Percentiles rank a stretch among this genome's conserved stretches.
These are phyloP conservation scores for Clathrus columnatus DNA, from an alignment of 768 basidiomycete species.

Conservation along the genomic window DNA sequence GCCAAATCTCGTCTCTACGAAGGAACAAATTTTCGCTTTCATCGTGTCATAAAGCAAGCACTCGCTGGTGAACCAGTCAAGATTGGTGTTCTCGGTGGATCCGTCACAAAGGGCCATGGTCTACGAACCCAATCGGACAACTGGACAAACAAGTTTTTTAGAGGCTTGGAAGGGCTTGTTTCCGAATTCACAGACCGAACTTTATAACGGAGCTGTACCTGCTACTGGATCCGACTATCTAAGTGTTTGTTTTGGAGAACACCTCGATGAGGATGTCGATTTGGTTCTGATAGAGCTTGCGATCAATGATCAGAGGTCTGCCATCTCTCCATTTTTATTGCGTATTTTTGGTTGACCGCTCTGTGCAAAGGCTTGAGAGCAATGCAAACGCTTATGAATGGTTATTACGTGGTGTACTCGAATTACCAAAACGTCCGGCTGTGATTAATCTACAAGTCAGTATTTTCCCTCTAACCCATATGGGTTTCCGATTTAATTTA, in stretches of 20 bases:
- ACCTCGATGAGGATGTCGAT: slow-evolving; percentile 22
- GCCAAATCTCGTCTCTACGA: slow-evolving; percentile 22
- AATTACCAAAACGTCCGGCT: slow-evolving; percentile 21
- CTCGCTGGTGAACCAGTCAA: slow-evolving; percentile 28
- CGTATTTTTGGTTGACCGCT: neutral
- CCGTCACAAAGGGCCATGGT: slow-evolving; percentile 7
- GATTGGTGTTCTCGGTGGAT: slow-evolving; percentile 29
- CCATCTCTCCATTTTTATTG: slow-evolving; percentile 13
- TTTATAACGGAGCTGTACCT: slow-evolving; percentile 6
- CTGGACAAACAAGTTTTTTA: neutral
- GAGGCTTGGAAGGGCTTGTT: slow-evolving; percentile 1
- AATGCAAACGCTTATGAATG: slow-evolving; percentile 25
- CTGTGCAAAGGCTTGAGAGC: neutral
- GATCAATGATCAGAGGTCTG: slow-evolving; percentile 21
- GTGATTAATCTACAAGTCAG: slow-evolving; percentile 20
- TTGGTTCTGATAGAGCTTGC: slow-evolving; percentile 25
- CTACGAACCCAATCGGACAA: neutral
- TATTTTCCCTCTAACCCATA: neutral
- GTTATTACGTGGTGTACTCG: slow-evolving; percentile 22
- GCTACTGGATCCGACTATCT: slow-evolving; percentile 25
- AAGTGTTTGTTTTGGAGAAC: slow-evolving; percentile 25
- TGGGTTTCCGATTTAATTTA: neutral
- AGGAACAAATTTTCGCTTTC: slow-evolving; percentile 28
- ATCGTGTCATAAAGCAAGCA: slow-evolving; percentile 28
- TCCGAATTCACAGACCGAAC: neutral